Evolutionary conservation across 768 basidiomycete genomes (phyloP).

Genomic region (Mycena belliarum): DNA sequence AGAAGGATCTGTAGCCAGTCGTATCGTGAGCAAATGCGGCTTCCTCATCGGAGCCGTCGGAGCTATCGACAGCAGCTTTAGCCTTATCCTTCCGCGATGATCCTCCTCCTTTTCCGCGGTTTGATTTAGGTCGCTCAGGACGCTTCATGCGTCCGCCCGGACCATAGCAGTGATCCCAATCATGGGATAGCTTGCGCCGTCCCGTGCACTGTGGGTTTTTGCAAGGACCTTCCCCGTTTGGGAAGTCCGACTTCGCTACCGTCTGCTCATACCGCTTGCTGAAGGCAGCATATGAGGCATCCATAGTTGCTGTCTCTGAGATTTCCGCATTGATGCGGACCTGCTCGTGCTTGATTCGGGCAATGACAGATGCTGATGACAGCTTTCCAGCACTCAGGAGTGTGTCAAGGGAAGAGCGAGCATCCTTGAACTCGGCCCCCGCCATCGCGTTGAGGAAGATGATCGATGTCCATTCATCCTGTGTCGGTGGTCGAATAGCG

Average conservation of each 20-base stretch:
- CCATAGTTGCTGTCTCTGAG: background rate
- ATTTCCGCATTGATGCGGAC: background rate
- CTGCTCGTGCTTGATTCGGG: slow-evolving; percentile 6
- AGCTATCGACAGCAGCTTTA: background rate
- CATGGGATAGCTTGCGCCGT: background rate
- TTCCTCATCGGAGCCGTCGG: background rate
- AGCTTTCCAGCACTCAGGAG: background rate
- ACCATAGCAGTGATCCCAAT: slow-evolving; percentile 4
- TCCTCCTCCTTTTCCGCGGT: background rate
- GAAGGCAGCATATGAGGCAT: background rate
- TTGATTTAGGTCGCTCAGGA: background rate
- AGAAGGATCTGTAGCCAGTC: background rate
- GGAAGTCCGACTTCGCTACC: background rate
- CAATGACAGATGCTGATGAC: background rate
- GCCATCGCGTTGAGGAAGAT: slow-evolving; percentile 7
- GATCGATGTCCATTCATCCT: slow-evolving; percentile 5
- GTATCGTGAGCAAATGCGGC: background rate
- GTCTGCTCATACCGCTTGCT: background rate
- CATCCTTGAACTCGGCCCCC: background rate
- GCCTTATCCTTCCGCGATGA: background rate
- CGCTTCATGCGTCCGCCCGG: background rate
- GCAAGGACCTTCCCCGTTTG: background rate
- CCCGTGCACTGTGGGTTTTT: slow-evolving; percentile 7
- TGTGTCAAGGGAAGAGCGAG: slow-evolving; percentile 1
- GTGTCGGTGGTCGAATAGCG: background rate